Percentiles rank a stretch among this genome's conserved stretches.
Evolutionary conservation across 768 basidiomycete genomes (phyloP).

Genomic region (Xanthoconium purpureum): DNA sequence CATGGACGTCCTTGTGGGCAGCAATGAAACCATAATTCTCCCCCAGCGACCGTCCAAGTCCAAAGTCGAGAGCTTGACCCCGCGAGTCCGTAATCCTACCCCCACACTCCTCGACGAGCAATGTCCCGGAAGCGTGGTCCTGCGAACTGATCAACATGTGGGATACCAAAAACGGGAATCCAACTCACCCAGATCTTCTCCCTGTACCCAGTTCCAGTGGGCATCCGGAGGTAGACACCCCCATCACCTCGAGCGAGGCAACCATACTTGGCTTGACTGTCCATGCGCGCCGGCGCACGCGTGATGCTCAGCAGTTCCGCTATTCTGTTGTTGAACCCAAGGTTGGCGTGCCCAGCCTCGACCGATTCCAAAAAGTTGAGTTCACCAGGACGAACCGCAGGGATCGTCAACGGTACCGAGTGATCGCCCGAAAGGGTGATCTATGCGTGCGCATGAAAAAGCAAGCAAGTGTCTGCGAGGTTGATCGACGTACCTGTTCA

Average conservation of each 20-base stretch:
- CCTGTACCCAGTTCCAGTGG: conserved; percentile 69
- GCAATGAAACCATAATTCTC: conserved; percentile 89
- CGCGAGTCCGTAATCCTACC: conserved; percentile 84
- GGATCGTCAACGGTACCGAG: conserved; percentile 51
- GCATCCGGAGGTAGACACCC: conserved; percentile 77
- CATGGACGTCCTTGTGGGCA: conserved; percentile 68
- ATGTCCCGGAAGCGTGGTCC: conserved; percentile 88
- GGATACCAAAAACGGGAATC: too few relatives aligned
- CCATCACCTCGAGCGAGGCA: conserved; percentile 85
- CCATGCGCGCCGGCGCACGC: conserved; percentile 75
- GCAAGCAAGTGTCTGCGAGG: too few relatives aligned
- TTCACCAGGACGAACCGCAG: conserved; percentile 36
- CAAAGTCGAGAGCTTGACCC: conserved; percentile 79
- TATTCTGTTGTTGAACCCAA: conserved; percentile 76
- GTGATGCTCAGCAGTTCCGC: conserved; percentile 65
- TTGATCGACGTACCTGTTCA: conserved; percentile 54
- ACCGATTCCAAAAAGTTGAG: conserved; percentile 87
- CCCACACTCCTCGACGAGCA: conserved; percentile 87
- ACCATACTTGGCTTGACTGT: conserved; percentile 94
- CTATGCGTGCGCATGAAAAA: conserved; percentile 29
- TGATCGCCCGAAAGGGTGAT: conserved; percentile 50
- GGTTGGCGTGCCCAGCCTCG: conserved; percentile 89
- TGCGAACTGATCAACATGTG: conserved; percentile 23
- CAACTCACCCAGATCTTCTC: conserved; percentile 93
- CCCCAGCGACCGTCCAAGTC: conserved; percentile 79